Evolutionary conservation across 441 rosid species (phyloP).

Genomic region (Brassica balearica): DNA sequence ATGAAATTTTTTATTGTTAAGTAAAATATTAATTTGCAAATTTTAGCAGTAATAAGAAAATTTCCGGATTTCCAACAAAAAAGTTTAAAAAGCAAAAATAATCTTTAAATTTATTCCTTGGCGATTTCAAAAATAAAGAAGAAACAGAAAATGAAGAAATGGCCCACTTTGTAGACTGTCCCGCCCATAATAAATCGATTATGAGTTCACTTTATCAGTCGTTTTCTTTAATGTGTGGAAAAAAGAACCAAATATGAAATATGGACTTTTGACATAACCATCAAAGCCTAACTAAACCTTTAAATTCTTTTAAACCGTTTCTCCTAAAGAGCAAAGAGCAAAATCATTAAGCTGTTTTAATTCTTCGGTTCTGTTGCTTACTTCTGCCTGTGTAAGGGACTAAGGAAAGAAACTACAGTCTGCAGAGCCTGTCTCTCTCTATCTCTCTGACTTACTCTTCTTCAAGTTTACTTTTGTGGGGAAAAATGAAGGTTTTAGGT

Average conservation of each 20-base stretch:
- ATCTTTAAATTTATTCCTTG: slow-evolving; percentile 8
- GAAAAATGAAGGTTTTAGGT: slow-evolving; percentile 4
- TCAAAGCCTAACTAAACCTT: slow-evolving; percentile 11
- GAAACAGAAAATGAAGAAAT: background rate
- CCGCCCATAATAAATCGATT: slow-evolving; percentile 35
- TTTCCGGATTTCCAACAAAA: background rate
- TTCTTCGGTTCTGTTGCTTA: background rate
- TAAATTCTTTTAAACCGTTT: background rate
- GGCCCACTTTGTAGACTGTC: slow-evolving; percentile 38
- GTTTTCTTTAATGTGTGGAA: slow-evolving; percentile 5
- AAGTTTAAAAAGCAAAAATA: background rate
- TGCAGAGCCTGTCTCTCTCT: slow-evolving; percentile 8
- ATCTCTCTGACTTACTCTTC: slow-evolving; percentile 16
- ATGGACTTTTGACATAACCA: background rate
- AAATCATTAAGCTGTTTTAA: slow-evolving; percentile 8
- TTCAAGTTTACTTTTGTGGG: background rate
- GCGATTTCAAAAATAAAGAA: background rate
- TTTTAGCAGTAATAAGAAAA: background rate
- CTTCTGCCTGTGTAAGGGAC: slow-evolving; percentile 4
- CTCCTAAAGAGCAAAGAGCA: background rate
- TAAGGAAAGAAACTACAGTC: slow-evolving; percentile 15
- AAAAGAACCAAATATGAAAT: slow-evolving; percentile 10
- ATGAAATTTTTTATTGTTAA: background rate
- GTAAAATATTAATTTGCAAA: background rate
- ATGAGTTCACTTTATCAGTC: slow-evolving; percentile 19